Evolutionary conservation across 192 early-diverging fungal species (phyloP), one percentile per base, ranked within the genome.

Genomic region (Coemansia sp.): DNA sequence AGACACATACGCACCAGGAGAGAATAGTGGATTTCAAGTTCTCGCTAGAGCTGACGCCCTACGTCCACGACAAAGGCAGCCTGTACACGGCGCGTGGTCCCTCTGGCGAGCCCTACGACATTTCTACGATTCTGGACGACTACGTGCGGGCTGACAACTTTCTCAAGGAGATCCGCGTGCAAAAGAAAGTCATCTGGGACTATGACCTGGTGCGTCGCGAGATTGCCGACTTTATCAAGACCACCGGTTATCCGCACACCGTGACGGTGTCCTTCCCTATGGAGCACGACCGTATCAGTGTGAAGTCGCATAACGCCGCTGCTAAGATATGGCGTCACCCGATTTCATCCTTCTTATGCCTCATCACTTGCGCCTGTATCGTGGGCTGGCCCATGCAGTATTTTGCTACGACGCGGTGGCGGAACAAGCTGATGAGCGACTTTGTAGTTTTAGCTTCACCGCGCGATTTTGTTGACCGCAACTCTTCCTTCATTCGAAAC

Each of bases 161-260:
- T 35, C 57, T 83, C 31, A 83, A 83, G 64, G 75, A 83, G 19
- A 67, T 83, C 24, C 24, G 36, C 6, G 72, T 83, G 27, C 66
- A 72, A 34, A 83, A 83, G 61, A 77, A 74, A 54, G 80, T 69
- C 6, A 83, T 83, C 17, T 83, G 80, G 80, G 80, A 83, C 64
- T 83, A 83, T 39, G 80, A 78, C 0, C 50, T 67, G 10, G 73
- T 69, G 16, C 72, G 80, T 34, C 60, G 63, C 1, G 69, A 75
- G 44, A 66, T 83, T n/a, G 34, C 17, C 2, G 46, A 45, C 0
- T 69, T 74, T 36, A 53, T 83, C 3, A 56, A 45, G 39, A 40
- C 29, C 36, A 57, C 72, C n/a, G 80, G 75, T 35, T 83, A 83
- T 36, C 74, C 80, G 54, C 80, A 83, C 53, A 71, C 27, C 2